Evolutionary conservation across 1,284 basidiomycete species (phyloP).

Genomic region (Testicularia cyperi): DNA sequence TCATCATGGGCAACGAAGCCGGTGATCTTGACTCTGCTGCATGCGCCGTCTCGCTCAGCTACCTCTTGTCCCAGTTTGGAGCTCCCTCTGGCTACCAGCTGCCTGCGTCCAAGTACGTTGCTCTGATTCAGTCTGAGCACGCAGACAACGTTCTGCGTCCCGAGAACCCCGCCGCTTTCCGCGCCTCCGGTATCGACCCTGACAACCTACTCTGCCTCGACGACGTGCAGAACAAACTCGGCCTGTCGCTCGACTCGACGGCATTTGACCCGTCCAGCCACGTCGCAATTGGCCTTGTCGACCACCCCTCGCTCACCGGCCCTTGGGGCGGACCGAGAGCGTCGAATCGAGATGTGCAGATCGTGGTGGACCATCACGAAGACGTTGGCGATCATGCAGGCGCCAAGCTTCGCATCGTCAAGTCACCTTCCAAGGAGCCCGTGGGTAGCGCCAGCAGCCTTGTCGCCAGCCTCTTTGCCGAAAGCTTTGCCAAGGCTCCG

Average conservation of each 20-base stretch:
- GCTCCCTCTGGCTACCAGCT: slow-evolving; percentile 13
- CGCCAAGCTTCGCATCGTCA: slow-evolving; percentile 51
- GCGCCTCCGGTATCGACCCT: slow-evolving; percentile 16
- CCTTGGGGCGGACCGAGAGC: slow-evolving; percentile 36
- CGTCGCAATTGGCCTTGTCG: slow-evolving; percentile 41
- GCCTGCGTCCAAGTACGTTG: slow-evolving; percentile 62
- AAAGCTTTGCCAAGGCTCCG: slow-evolving; percentile 13
- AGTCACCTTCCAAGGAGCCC: slow-evolving; percentile 38
- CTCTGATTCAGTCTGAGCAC: slow-evolving; percentile 73
- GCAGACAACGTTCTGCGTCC: slow-evolving; percentile 75
- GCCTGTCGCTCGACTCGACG: slow-evolving; percentile 14
- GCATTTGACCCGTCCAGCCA: slow-evolving; percentile 14
- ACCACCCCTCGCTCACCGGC: slow-evolving; percentile 32
- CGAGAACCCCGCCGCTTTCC: slow-evolving; percentile 68
- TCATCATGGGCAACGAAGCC: slow-evolving; percentile 58
- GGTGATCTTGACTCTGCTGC: slow-evolving; percentile 57
- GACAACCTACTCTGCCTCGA: slow-evolving; percentile 32
- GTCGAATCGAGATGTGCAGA: slow-evolving; percentile 65
- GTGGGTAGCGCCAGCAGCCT: slow-evolving; percentile 43
- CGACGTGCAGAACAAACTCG: slow-evolving; percentile 26
- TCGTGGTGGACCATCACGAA: slow-evolving; percentile 89
- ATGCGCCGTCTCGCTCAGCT: slow-evolving; percentile 47
- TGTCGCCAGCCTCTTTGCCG: slow-evolving; percentile 36
- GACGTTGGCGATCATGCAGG: slow-evolving; percentile 73
- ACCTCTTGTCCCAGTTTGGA: slow-evolving; percentile 44